A percentile compares a stretch with the other conserved stretches of the same genome.
These are phyloP conservation scores for Blastomyces percursus DNA, from an alignment of 2,329 filamentous ascomycete genomes.

Conservation along the genomic window DNA sequence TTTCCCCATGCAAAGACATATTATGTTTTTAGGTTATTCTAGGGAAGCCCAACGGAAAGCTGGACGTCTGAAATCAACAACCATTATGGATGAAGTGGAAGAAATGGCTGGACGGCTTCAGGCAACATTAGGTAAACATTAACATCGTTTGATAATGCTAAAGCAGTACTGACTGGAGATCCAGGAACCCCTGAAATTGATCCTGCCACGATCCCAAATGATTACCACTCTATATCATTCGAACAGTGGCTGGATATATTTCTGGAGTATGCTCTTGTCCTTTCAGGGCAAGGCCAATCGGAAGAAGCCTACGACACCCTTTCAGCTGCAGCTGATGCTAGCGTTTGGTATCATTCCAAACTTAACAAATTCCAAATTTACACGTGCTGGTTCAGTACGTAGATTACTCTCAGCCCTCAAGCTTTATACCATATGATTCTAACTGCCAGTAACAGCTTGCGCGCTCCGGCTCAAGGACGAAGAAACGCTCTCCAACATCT, in stretches of 20 bases:
- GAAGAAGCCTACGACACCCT: constrained; percentile 71
- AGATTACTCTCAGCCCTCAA: not conserved
- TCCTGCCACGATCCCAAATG: constrained; percentile 32
- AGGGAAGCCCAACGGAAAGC: constrained; percentile 31
- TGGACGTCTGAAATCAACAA: constrained; percentile 25
- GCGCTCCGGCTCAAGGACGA: constrained; percentile 69
- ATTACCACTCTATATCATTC: constrained; percentile 71
- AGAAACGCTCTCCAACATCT: constrained; percentile 61
- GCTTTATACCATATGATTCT: constrained; percentile 2
- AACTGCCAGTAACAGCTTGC: constrained; percentile 48
- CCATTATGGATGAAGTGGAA: constrained; percentile 33
- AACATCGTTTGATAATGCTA: not conserved
- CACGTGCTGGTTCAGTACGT: constrained; percentile 61
- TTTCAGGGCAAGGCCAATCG: constrained; percentile 56
- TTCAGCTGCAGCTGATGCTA: constrained; percentile 65
- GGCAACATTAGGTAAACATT: constrained; percentile 29
- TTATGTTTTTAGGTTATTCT: constrained; percentile 41
- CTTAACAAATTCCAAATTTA: constrained; percentile 62
- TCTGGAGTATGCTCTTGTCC: constrained; percentile 68
- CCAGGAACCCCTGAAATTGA: constrained; percentile 12
- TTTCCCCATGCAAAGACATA: constrained; percentile 44
- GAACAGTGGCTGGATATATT: constrained; percentile 82
- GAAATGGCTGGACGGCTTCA: constrained; percentile 36
- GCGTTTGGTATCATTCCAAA: constrained; percentile 64
- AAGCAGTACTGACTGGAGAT: not conserved